Conservation (phyloP, 2,329 filamentous ascomycete species). For the Lachnellula suecica region DNA sequence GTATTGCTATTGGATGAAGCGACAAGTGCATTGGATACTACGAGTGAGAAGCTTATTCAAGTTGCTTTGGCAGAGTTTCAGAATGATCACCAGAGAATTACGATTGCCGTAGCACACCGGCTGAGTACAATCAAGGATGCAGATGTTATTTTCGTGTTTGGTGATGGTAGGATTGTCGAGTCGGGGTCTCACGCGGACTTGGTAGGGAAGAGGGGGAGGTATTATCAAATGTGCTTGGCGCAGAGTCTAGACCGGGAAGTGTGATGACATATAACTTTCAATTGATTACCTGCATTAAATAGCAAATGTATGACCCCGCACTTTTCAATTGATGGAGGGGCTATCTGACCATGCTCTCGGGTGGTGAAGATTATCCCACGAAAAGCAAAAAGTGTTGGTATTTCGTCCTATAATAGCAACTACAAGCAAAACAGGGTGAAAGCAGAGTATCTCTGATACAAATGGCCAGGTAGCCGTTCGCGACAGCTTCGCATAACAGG, state of each 20-base stretch:
- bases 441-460: too few relatives aligned
- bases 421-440: too few relatives aligned
- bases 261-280: background rate
- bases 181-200: conserved; percentile 35
- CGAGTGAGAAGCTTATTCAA: conserved; percentile 76
- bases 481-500: too few relatives aligned
- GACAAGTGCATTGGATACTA: conserved; percentile 72
- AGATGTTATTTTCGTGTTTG: conserved; percentile 40
- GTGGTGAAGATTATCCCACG: too few relatives aligned
- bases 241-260: conserved; percentile 62
- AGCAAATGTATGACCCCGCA: too few relatives aligned
- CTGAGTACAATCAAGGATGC: conserved; percentile 75
- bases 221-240: conserved; percentile 53
- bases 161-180: conserved; percentile 16
- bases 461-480: too few relatives aligned
- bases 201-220: conserved; percentile 64
- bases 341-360: too few relatives aligned
- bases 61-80: conserved; percentile 51
- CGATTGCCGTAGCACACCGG: conserved; percentile 74
- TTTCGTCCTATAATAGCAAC: too few relatives aligned
- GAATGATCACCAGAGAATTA: conserved; percentile 54
- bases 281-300: too few relatives aligned
- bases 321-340: too few relatives aligned
- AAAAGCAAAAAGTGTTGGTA: too few relatives aligned
- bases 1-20: conserved; percentile 73